These are phyloP conservation scores for Vigna angularis DNA, from an alignment of 306 rosid genomes.

Conservation along the genomic window DNA sequence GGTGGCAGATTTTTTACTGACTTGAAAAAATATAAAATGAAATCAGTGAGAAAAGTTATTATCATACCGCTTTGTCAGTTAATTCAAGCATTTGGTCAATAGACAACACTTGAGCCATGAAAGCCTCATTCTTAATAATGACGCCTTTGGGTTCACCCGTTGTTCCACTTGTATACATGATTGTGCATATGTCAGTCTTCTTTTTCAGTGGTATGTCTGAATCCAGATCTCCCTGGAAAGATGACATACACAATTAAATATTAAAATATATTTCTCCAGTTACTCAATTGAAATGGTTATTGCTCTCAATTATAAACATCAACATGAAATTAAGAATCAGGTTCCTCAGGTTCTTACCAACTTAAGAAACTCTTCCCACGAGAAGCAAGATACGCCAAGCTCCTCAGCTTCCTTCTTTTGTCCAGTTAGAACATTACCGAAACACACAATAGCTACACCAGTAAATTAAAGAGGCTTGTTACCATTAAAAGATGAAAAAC, in stretches of 20 bases:
- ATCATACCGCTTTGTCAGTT: slow-evolving; percentile 77
- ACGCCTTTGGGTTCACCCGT: slow-evolving; percentile 99
- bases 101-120: slow-evolving; percentile 78
- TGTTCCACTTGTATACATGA: slow-evolving; percentile 98
- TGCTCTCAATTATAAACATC: not conserved
- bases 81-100: slow-evolving; percentile 67
- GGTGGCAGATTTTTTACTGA: not conserved
- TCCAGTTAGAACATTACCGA: slow-evolving; percentile 61
- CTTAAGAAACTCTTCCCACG: slow-evolving; percentile 85
- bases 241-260: slow-evolving; percentile 11
- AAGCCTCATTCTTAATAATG: slow-evolving; percentile 71
- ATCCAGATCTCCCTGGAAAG: slow-evolving; percentile 64
- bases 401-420: slow-evolving; percentile 90
- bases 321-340: slow-evolving; percentile 26
- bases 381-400: slow-evolving; percentile 74
- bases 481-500: slow-evolving; percentile 14
- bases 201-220: slow-evolving; percentile 67
- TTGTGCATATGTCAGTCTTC: slow-evolving; percentile 69
- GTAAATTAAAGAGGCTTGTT: slow-evolving; percentile 34
- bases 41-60: slow-evolving; percentile 18
- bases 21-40: slow-evolving; percentile 2
- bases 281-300: slow-evolving; percentile 12
- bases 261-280: not conserved
- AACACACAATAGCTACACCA: slow-evolving; percentile 83
- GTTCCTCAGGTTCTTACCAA: slow-evolving; percentile 55